Evolutionary conservation across 192 early-diverging fungal genomes (phyloP).

Genomic region (Coemansia sp.): DNA sequence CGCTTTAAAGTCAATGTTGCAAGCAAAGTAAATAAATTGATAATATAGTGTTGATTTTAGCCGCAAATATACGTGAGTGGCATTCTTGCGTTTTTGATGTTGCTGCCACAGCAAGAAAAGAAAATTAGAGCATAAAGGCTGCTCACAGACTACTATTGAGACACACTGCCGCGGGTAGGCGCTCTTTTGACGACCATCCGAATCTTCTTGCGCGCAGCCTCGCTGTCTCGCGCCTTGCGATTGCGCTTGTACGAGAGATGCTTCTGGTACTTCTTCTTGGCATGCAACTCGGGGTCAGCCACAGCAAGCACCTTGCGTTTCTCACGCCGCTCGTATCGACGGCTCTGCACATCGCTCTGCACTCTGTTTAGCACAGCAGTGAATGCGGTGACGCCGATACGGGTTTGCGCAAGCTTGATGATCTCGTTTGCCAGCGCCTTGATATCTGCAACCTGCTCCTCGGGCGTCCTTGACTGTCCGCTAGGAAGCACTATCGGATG

Average conservation of each 20-base stretch:
- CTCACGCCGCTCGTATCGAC: conserved; percentile 65
- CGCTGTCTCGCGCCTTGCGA: conserved; percentile 70
- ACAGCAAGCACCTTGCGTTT: conserved; percentile 60
- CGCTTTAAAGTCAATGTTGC: too few species aligned
- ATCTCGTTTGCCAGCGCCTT: conserved; percentile 79
- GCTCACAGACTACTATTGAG: background rate
- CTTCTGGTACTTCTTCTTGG: conserved; percentile 69
- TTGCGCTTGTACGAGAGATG: conserved; percentile 68
- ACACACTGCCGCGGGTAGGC: background rate
- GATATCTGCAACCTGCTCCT: conserved; percentile 62
- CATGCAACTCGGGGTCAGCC: conserved; percentile 70
- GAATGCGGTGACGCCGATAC: conserved; percentile 73
- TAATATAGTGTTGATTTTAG: too few species aligned
- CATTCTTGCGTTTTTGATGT: too few species aligned
- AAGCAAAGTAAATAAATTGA: too few species aligned
- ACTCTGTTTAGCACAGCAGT: conserved; percentile 67
- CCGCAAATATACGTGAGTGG: too few species aligned
- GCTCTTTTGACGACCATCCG: conserved; percentile 35
- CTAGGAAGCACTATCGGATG: conserved; percentile 6
- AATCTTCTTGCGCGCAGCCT: conserved; percentile 59
- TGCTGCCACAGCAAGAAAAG: too few species aligned
- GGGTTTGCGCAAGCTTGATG: conserved; percentile 69
- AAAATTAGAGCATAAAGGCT: background rate
- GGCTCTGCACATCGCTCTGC: conserved; percentile 61
- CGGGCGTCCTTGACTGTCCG: conserved; percentile 22